Evolutionary conservation across 139 green algal genomes (phyloP).

Genomic region (Chlamydomonas sp.): DNA sequence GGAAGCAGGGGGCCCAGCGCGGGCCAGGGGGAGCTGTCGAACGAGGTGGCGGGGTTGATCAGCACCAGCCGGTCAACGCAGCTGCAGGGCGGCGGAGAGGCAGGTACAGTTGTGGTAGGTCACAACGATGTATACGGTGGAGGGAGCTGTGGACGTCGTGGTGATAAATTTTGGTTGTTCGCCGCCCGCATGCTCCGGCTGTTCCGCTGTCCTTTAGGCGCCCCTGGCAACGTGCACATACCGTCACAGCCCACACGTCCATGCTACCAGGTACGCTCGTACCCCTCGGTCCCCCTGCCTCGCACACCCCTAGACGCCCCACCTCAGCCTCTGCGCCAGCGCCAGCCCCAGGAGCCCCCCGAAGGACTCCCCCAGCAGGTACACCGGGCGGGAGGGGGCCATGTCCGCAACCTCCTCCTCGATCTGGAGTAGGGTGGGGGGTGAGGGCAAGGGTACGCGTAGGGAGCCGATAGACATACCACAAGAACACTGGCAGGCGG

Average conservation of each 20-base stretch:
- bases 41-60: constrained; percentile 93
- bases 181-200: too few species aligned
- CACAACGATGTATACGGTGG: too few species aligned
- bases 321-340: constrained; percentile 62
- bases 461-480: too few species aligned
- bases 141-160: too few species aligned
- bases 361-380: constrained; percentile 93
- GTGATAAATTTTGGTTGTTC: too few species aligned
- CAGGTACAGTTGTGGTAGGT: neutral
- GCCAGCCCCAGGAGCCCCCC: constrained; percentile 83
- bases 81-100: neutral
- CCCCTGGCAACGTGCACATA: too few species aligned
- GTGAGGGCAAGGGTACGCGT: neutral
- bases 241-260: neutral
- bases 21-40: constrained; percentile 76
- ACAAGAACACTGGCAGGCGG: too few species aligned
- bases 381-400: constrained; percentile 75
- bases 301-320: neutral
- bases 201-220: too few species aligned
- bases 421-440: constrained; percentile 2
- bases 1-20: constrained; percentile 74
- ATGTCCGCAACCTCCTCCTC: constrained; percentile 12
- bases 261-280: neutral
- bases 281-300: neutral
- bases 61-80: constrained; percentile 73